A percentile compares a stretch with the other conserved stretches of the same genome.
These are phyloP conservation scores for Emergomyces africanus DNA, from an alignment of 2,329 filamentous ascomycete species.

Conservation along the genomic window DNA sequence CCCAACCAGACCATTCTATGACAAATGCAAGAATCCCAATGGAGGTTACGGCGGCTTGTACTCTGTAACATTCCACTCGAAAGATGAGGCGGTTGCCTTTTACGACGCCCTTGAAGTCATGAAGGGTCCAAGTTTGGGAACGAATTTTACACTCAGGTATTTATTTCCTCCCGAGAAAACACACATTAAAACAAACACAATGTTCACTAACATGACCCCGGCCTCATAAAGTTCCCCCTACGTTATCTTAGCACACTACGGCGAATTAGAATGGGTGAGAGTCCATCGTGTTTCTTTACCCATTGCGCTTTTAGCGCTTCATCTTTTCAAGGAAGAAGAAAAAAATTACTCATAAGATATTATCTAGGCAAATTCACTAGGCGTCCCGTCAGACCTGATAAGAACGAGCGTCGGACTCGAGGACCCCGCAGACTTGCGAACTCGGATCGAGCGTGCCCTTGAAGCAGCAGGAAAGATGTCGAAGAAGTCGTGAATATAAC, in stretches of 20 bases:
- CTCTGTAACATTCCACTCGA: conserved; percentile 65
- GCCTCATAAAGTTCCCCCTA: conserved; percentile 57
- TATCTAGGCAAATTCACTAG: conserved; percentile 53
- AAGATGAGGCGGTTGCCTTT: conserved; percentile 61
- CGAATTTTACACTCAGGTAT: conserved; percentile 78
- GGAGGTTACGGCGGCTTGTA: conserved; percentile 86
- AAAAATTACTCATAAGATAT: neutral
- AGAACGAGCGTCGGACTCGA: conserved; percentile 86
- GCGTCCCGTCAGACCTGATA: conserved; percentile 68
- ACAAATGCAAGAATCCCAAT: conserved; percentile 56
- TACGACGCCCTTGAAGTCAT: conserved; percentile 77
- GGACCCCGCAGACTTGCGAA: conserved; percentile 53
- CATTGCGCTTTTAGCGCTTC: neutral
- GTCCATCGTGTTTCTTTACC: conserved; percentile 12
- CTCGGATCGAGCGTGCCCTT: conserved; percentile 57
- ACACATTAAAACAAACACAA: neutral
- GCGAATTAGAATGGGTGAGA: conserved; percentile 74
- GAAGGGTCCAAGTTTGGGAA: conserved; percentile 89
- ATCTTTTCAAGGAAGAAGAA: neutral
- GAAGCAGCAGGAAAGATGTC: conserved; percentile 34
- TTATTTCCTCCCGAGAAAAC: neutral
- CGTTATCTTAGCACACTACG: conserved; percentile 80
- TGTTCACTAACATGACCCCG: neutral
- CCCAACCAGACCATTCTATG: conserved; percentile 58
- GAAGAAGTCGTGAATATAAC: neutral